A percentile compares a stretch with the other conserved stretches of the same genome.
Evolutionary conservation across 768 basidiomycete genomes (phyloP).

Genomic region (Tremella yokohamensis): DNA sequence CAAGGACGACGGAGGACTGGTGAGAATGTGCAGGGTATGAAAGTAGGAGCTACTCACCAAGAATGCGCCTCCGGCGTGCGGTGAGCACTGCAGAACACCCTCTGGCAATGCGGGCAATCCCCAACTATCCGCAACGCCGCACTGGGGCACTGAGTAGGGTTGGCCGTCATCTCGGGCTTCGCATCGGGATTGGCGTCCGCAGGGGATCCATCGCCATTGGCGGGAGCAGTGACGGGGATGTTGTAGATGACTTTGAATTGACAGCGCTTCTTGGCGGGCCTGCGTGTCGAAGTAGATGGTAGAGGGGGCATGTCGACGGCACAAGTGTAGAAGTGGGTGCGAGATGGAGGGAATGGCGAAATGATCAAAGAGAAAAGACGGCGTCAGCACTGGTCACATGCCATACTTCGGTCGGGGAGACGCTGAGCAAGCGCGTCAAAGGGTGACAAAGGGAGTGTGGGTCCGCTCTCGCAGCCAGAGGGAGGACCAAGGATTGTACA

Average conservation of each 20-base stretch:
- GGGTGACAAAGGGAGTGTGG: too few relatives aligned
- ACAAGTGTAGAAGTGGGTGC: too few relatives aligned
- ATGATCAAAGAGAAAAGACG: too few relatives aligned
- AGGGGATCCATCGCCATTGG: slow-evolving; percentile 4
- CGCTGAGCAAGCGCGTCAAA: too few relatives aligned
- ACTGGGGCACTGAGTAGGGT: slow-evolving; percentile 46
- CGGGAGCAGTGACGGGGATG: slow-evolving; percentile 34
- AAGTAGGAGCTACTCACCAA: slow-evolving; percentile 36
- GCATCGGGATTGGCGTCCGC: slow-evolving; percentile 12
- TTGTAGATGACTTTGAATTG: slow-evolving; percentile 49
- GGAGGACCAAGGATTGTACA: too few relatives aligned
- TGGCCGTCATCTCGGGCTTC: slow-evolving; percentile 45
- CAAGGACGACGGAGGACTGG: too few relatives aligned
- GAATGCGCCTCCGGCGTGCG: slow-evolving; percentile 48
- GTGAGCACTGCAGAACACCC: slow-evolving; percentile 45
- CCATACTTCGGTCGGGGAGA: too few relatives aligned
- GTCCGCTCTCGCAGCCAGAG: too few relatives aligned
- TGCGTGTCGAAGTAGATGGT: slow-evolving; percentile 10
- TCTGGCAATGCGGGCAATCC: slow-evolving; percentile 46
- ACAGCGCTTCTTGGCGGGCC: slow-evolving; percentile 51
- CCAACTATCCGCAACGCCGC: slow-evolving; percentile 46
- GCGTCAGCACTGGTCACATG: too few relatives aligned
- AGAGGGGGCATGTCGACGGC: too few relatives aligned
- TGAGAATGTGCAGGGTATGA: neutral
- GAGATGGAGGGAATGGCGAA: too few relatives aligned